These are phyloP conservation scores for Komagataella populi DNA, from an alignment of 805 yeast species.

Conservation along the genomic window DNA sequence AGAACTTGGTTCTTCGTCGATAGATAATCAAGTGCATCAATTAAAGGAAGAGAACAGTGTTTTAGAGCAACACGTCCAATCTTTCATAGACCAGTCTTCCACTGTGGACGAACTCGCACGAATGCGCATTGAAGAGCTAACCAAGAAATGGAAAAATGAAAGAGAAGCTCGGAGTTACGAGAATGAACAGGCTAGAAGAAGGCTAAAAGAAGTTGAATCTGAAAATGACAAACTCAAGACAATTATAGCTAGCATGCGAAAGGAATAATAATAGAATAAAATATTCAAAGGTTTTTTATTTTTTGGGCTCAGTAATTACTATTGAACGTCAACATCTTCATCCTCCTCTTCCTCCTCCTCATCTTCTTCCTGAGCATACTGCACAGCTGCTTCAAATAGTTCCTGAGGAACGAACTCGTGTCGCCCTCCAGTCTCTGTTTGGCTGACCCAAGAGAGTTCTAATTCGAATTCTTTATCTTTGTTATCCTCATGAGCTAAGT, in stretches of 20 bases:
- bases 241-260: neutral
- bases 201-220: slow-evolving; percentile 37
- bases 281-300: neutral
- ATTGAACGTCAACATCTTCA: slow-evolving; percentile 22
- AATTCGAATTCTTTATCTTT: slow-evolving; percentile 95
- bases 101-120: slow-evolving; percentile 33
- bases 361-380: slow-evolving; percentile 70
- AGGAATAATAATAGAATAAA: neutral
- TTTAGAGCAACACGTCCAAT: neutral
- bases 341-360: slow-evolving; percentile 63
- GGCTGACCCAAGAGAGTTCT: slow-evolving; percentile 83
- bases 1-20: slow-evolving; percentile 1
- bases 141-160: slow-evolving; percentile 55
- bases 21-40: slow-evolving; percentile 1
- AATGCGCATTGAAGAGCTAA: slow-evolving; percentile 46
- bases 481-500: slow-evolving; percentile 92
- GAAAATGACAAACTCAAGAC: slow-evolving; percentile 30
- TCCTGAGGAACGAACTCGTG: slow-evolving; percentile 77
- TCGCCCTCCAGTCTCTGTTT: slow-evolving; percentile 60
- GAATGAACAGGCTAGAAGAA: slow-evolving; percentile 34
- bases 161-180: slow-evolving; percentile 58
- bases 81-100: slow-evolving; percentile 6
- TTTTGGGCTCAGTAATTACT: neutral
- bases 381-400: slow-evolving; percentile 69
- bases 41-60: neutral